Evolutionary conservation across 768 basidiomycete species (phyloP).

Genomic region (Pleurotus citrinopileatus): DNA sequence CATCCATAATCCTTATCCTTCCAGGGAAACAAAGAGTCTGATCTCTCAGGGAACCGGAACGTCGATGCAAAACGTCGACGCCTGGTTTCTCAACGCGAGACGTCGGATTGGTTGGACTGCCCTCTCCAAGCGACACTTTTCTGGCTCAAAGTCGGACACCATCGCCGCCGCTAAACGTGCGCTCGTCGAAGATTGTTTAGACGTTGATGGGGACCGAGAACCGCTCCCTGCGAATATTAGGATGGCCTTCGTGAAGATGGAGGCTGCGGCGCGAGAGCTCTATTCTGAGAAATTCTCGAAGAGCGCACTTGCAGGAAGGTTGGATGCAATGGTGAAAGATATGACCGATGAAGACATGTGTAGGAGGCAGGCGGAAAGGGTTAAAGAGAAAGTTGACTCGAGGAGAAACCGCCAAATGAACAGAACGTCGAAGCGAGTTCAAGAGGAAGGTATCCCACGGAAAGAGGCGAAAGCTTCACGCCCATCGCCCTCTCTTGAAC

Average conservation of each 20-base stretch:
- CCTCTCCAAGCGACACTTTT: conserved; percentile 30
- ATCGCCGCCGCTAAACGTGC: conserved; percentile 34
- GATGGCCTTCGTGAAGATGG: conserved; percentile 22
- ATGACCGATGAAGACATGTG: conserved; percentile 20
- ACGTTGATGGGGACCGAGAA: conserved; percentile 13
- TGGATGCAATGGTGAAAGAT: conserved; percentile 28
- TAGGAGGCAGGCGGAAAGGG: conserved; percentile 14
- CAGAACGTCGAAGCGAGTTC: not conserved
- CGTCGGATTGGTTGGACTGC: conserved; percentile 53
- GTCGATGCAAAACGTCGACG: conserved; percentile 29
- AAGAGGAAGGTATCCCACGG: not conserved
- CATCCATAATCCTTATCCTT: conserved; percentile 35
- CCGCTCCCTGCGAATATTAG: conserved; percentile 19
- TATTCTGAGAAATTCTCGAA: conserved; percentile 24
- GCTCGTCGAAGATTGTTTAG: conserved; percentile 20
- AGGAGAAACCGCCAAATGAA: not conserved
- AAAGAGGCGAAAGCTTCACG: not conserved
- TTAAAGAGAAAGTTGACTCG: conserved; percentile 2
- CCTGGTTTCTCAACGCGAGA: conserved; percentile 47
- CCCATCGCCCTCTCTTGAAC: no score
- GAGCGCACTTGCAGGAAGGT: conserved; percentile 25
- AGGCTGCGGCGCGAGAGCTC: conserved; percentile 22
- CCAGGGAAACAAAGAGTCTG: conserved; percentile 17
- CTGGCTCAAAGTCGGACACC: conserved; percentile 29
- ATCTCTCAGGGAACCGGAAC: conserved; percentile 25